Evolutionary conservation across 31 red algal genomes (phyloP).

Genomic region (Bonnemaisonia californica): DNA sequence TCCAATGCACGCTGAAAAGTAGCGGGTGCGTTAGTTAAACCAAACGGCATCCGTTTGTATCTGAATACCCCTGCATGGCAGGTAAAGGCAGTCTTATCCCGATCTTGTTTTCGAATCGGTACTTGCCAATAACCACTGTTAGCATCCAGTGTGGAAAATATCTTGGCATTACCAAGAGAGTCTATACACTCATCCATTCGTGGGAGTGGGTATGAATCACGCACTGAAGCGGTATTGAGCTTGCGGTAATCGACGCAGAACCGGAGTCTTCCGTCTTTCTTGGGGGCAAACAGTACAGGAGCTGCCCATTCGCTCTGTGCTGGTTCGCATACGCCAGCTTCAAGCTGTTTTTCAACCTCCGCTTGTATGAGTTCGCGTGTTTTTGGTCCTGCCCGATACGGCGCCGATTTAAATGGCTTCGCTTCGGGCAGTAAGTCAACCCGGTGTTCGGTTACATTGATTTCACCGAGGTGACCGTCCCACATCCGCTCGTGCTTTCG

Average conservation of each 20-base stretch:
- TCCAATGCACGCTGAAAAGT: conserved; percentile 48
- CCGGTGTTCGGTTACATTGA: conserved; percentile 21
- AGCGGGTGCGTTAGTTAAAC: conserved; percentile 45
- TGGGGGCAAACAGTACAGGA: conserved; percentile 44
- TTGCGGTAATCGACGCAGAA: conserved; percentile 65
- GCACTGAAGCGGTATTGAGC: conserved; percentile 30
- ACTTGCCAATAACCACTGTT: conserved; percentile 62
- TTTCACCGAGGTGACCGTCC: conserved; percentile 26
- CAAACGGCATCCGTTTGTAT: conserved; percentile 51
- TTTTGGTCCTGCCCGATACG: conserved; percentile 22
- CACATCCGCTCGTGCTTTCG: conserved; percentile 22
- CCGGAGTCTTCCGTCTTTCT: conserved; percentile 36
- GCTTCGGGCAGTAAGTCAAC: conserved; percentile 15
- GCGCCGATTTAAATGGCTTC: neutral
- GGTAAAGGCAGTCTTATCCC: conserved; percentile 42
- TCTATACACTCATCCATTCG: conserved; percentile 72
- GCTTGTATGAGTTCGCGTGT: conserved; percentile 14
- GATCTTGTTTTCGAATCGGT: conserved; percentile 4
- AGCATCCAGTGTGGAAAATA: conserved; percentile 47
- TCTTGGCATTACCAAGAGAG: conserved; percentile 39
- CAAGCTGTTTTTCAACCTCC: conserved; percentile 36
- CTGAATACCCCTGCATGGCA: conserved; percentile 43
- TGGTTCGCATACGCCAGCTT: conserved; percentile 28
- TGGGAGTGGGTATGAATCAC: conserved; percentile 43
- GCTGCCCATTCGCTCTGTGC: conserved; percentile 34